A percentile compares a stretch with the other conserved stretches of the same genome.
Conservation (phyloP, 345 rosid species). For the Rhizophora mangle region DNA sequence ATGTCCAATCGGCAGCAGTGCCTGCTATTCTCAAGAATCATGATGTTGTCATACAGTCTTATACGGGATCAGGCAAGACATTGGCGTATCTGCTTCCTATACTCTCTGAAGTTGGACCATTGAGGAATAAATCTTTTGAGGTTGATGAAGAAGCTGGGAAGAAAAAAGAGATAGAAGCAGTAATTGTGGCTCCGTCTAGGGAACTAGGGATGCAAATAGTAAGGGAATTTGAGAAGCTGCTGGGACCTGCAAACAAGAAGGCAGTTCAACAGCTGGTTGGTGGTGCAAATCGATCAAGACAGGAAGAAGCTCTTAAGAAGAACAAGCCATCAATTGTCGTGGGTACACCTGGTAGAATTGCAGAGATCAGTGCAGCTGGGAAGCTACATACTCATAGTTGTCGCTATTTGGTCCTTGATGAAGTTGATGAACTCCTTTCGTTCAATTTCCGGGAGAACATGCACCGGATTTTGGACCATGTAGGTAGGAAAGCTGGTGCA, state of each 20-base stretch:
- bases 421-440: constrained; percentile 86
- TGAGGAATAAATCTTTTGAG: constrained; percentile 38
- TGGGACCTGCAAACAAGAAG: constrained; percentile 74
- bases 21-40: constrained; percentile 69
- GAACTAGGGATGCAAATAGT: constrained; percentile 96
- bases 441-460: constrained; percentile 86
- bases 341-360: constrained; percentile 92
- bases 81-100: constrained; percentile 85
- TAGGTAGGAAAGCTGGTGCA: constrained; percentile 66
- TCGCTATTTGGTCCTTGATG: constrained; percentile 82
- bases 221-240: constrained; percentile 79
- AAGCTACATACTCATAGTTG: constrained; percentile 86
- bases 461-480: constrained; percentile 86
- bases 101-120: constrained; percentile 73
- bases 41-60: constrained; percentile 86
- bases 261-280: constrained; percentile 93
- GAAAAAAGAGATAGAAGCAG: constrained; percentile 70
- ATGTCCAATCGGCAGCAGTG: constrained; percentile 79
- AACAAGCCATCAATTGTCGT: constrained; percentile 86
- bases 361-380: constrained; percentile 93
- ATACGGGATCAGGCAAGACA: constrained; percentile 93
- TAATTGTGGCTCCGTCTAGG: constrained; percentile 93
- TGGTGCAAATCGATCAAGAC: constrained; percentile 91
- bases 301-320: constrained; percentile 95
- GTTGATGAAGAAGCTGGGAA: constrained; percentile 35